Evolutionary conservation across 345 rosid genomes (phyloP).

Genomic region (Turnera subulata): DNA sequence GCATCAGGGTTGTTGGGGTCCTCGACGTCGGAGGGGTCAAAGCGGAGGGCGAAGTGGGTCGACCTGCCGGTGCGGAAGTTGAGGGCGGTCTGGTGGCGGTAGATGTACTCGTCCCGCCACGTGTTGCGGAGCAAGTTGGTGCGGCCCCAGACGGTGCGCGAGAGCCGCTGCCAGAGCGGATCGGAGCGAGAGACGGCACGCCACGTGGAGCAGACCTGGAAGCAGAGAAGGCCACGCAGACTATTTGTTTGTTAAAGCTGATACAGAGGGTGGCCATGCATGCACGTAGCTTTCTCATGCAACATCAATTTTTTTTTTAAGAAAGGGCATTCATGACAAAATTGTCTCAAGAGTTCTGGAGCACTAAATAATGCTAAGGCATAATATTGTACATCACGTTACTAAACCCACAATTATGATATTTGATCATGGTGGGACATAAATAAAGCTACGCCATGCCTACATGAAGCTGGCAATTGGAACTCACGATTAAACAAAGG

Average conservation of each 20-base stretch:
- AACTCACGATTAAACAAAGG: too few relatives aligned
- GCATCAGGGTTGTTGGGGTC: slow-evolving; percentile 46
- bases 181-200: slow-evolving; percentile 72
- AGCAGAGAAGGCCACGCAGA: neutral
- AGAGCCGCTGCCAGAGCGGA: slow-evolving; percentile 66
- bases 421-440: too few relatives aligned
- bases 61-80: slow-evolving; percentile 52
- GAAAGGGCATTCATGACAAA: too few relatives aligned
- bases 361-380: too few relatives aligned
- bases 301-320: neutral
- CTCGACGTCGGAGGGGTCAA: slow-evolving; percentile 50
- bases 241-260: too few relatives aligned
- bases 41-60: slow-evolving; percentile 42
- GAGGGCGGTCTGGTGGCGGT: slow-evolving; percentile 54
- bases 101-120: slow-evolving; percentile 71
- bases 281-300: slow-evolving; percentile 1
- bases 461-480: too few relatives aligned
- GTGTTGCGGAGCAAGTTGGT: slow-evolving; percentile 38
- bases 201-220: slow-evolving; percentile 92
- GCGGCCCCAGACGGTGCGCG: slow-evolving; percentile 54
- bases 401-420: too few relatives aligned
- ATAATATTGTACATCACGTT: too few relatives aligned
- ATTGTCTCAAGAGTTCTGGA: too few relatives aligned
- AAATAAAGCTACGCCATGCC: too few relatives aligned
- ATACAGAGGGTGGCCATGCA: slow-evolving; percentile 2